A percentile compares a stretch with the other conserved stretches of the same genome.
Conservation (phyloP, 495 filamentous ascomycete genomes). For the Thermothielavioides terrestris region DNA sequence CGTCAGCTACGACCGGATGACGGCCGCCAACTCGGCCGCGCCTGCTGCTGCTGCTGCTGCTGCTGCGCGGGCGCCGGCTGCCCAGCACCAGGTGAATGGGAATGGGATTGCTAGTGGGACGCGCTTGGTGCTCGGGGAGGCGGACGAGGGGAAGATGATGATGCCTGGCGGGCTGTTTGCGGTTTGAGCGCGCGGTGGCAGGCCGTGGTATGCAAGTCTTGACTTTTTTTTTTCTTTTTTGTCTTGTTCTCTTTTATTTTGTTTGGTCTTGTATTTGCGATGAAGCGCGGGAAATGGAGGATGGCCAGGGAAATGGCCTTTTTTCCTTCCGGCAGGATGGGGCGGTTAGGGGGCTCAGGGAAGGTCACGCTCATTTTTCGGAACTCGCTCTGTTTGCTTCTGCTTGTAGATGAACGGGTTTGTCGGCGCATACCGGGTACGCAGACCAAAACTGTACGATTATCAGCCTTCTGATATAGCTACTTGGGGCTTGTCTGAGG, state of each 20-base stretch:
- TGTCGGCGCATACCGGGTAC: background rate
- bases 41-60: background rate
- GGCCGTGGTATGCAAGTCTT: background rate
- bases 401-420: slow-evolving; percentile 4
- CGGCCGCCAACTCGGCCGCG: background rate
- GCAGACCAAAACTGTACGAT: slow-evolving; percentile 7
- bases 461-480: slow-evolving; percentile 1
- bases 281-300: background rate
- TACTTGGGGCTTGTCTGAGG: background rate
- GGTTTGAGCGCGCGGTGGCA: background rate
- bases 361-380: background rate
- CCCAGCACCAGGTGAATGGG: background rate
- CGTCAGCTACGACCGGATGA: slow-evolving; percentile 4
- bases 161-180: slow-evolving; percentile 7
- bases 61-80: background rate
- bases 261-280: background rate
- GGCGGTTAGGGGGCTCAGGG: too few relatives aligned
- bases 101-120: background rate
- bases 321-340: background rate
- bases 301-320: background rate
- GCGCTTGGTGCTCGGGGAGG: background rate
- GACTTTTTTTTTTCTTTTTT: background rate
- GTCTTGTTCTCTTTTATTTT: background rate
- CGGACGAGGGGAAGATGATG: background rate
- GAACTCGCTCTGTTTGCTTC: background rate